A percentile compares a stretch with the other conserved stretches of the same genome.
Conservation (phyloP, 768 basidiomycete genomes). For the Calocybe indica region DNA sequence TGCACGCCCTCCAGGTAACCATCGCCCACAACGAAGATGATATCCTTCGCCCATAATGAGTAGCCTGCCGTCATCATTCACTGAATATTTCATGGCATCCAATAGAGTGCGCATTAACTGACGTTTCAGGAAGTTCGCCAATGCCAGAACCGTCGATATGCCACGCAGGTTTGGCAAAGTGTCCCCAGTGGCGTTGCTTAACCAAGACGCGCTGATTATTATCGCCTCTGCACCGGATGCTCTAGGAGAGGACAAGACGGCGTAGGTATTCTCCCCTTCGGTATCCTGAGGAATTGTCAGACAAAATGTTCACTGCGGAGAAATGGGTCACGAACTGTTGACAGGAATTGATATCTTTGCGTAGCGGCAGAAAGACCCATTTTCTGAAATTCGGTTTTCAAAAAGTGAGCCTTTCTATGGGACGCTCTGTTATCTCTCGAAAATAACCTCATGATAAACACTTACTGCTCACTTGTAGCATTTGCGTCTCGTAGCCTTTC, state of each 20-base stretch:
- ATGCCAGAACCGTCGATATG: slow-evolving; percentile 73
- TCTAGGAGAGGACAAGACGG: slow-evolving; percentile 75
- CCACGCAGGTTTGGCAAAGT: slow-evolving; percentile 77
- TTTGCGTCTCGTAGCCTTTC: slow-evolving; percentile 59
- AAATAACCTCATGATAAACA: neutral
- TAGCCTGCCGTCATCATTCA: slow-evolving; percentile 42
- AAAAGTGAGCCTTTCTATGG: too few relatives aligned
- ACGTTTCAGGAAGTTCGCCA: slow-evolving; percentile 87
- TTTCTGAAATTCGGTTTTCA: slow-evolving; percentile 55
- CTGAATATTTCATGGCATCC: neutral
- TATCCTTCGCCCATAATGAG: slow-evolving; percentile 93
- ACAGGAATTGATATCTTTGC: slow-evolving; percentile 59
- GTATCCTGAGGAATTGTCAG: slow-evolving; percentile 31
- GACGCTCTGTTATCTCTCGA: too few relatives aligned
- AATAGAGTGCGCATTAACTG: slow-evolving; percentile 10
- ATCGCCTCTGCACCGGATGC: slow-evolving; percentile 93
- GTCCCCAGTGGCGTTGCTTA: slow-evolving; percentile 56
- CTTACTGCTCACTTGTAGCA: slow-evolving; percentile 69
- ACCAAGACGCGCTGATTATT: slow-evolving; percentile 88
- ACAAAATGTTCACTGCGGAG: neutral
- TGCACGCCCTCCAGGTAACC: slow-evolving; percentile 89
- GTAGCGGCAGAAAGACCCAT: slow-evolving; percentile 67
- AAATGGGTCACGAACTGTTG: slow-evolving; percentile 15
- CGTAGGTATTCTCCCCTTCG: slow-evolving; percentile 78
- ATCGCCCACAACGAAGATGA: slow-evolving; percentile 86